Evolutionary conservation across 345 rosid genomes (phyloP), one percentile per base, ranked within the genome.

Genomic region (Luvunga scandens): DNA sequence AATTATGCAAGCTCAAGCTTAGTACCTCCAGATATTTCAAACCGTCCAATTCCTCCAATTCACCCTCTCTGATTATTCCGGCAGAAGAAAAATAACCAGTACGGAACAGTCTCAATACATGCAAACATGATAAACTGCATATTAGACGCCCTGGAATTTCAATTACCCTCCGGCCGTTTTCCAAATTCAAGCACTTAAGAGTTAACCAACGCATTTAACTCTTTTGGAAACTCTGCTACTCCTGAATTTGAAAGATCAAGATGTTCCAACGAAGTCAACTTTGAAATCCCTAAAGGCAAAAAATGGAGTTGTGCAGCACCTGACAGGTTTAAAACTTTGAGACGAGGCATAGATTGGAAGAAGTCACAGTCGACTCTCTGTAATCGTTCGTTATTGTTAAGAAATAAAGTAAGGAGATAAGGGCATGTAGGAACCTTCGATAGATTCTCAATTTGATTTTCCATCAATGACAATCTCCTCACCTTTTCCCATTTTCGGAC

Each of bases 271-370:
- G 70, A 81, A 31, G 18, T 24, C 6, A 83, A 6, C 12, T 50
- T 30, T 22, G 75, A 67, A 25, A 84, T 75, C n/a, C 76, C 84
- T 50, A 45, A 75, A 0, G 90, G 86, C 39, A 89, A 64, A 34
- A 82, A 33, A 3, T 10, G 36, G 9, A 85, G 42, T 2, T 6
- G 16, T 12, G 1, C 1, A 22, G 9, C 6, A 61, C 83, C 1
- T 7, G 83, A 83, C 71, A 89, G 69, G 76, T 82, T 86, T 24
- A 87, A 28, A 48, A 87, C 79, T 45, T 22, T 80, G 60, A 89
- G 66, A 38, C 70, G 22, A 48, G 71, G 75, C 83, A 55, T 76
- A 9, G 33, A 79, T 2, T 69, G 64, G 53, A 83, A 80, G 69
- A 86, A 83, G 2, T 65, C 65, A 18, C 5, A 7, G 0, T 73